Percentiles rank a stretch among this genome's conserved stretches.
These are phyloP conservation scores for Rehmannia glutinosa DNA, from an alignment of 257 asterid species.

Conservation along the genomic window DNA sequence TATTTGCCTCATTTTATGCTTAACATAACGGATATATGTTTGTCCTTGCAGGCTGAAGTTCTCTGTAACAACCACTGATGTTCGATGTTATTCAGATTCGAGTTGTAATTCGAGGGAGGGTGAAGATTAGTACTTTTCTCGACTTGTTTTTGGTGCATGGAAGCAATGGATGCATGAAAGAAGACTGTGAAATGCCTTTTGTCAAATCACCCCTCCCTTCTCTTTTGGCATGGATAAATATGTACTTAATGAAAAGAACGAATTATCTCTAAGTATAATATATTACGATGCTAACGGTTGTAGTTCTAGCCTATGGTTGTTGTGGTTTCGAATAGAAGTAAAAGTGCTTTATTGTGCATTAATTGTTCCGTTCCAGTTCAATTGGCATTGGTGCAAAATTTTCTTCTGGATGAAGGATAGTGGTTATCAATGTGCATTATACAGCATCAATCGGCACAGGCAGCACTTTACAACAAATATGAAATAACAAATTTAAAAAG, in stretches of 20 bases:
- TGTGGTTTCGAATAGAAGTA: neutral
- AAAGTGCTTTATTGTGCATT: too few species aligned
- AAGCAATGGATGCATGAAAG: neutral
- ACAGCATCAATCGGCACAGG: too few species aligned
- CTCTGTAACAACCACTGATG: neutral
- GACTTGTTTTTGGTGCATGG: neutral
- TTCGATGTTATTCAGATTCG: neutral
- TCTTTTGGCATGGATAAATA: neutral
- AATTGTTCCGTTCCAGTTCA: too few species aligned
- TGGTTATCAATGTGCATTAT: too few species aligned
- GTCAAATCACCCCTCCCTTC: neutral
- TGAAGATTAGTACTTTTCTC: neutral
- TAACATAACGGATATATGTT: neutral
- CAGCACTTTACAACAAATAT: too few species aligned
- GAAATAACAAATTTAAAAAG: too few species aligned
- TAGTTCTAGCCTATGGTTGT: neutral
- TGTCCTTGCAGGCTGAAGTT: constrained; percentile 5
- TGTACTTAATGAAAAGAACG: neutral
- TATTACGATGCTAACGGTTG: neutral
- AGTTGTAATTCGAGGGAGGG: neutral
- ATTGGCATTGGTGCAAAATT: too few species aligned
- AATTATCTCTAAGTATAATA: too few species aligned
- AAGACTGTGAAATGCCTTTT: neutral
- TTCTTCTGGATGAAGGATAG: too few species aligned
- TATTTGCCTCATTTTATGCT: neutral